Conservation (phyloP, 1,284 basidiomycete genomes). For the Boletus mariae region DNA sequence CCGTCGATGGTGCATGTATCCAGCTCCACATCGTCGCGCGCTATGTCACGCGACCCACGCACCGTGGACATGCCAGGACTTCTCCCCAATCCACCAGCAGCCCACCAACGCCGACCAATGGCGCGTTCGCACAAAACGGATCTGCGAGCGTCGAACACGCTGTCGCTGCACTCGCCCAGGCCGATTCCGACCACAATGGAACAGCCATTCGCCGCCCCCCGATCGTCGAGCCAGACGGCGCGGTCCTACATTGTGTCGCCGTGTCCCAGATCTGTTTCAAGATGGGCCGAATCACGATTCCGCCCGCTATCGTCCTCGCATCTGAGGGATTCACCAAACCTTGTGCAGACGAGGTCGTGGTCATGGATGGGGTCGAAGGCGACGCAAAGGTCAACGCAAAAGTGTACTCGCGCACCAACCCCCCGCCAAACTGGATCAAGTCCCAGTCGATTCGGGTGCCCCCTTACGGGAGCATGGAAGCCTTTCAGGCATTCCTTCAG, state of each 20-base stretch:
- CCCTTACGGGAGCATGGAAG: conserved; percentile 37
- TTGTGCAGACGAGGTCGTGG: neutral
- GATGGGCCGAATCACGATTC: conserved; percentile 70
- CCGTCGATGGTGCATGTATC: neutral
- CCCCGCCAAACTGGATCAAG: conserved; percentile 51
- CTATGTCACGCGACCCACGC: conserved; percentile 25
- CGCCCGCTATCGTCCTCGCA: conserved; percentile 59
- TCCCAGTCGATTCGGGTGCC: conserved; percentile 40
- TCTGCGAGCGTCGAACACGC: conserved; percentile 21
- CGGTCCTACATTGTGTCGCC: conserved; percentile 63
- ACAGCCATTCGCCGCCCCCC: conserved; percentile 15
- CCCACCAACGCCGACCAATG: conserved; percentile 7
- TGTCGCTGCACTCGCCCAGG: conserved; percentile 37
- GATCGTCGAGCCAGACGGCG: conserved; percentile 51
- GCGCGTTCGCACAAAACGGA: conserved; percentile 5
- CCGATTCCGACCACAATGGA: conserved; percentile 4
- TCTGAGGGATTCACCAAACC: conserved; percentile 49
- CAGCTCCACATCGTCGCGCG: conserved; percentile 33
- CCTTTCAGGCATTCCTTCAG: conserved; percentile 43
- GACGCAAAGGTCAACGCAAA: neutral
- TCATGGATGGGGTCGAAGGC: neutral
- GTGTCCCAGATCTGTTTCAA: conserved; percentile 75
- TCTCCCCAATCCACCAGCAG: conserved; percentile 5
- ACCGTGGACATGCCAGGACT: neutral
- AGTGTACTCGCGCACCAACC: conserved; percentile 42